A percentile compares a stretch with the other conserved stretches of the same genome.
phyloP scores from a whole-genome alignment of 805 yeast genomes.

The Cyberlindnera bimundalis region DNA sequence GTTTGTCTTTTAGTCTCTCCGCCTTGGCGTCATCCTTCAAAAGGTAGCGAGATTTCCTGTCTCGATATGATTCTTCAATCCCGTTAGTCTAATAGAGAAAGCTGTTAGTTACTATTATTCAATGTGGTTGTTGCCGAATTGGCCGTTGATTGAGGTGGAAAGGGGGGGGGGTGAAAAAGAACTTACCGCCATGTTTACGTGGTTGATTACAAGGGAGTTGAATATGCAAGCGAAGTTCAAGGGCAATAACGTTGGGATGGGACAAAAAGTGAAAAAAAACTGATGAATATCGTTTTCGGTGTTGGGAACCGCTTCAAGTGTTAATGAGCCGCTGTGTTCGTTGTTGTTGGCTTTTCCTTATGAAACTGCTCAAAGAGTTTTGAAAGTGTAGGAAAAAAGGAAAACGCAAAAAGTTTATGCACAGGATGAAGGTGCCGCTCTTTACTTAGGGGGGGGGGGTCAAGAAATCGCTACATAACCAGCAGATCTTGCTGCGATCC shows the following conservation, averaged over 20 bases:
- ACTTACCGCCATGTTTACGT: constrained; percentile 4
- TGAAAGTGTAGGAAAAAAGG: neutral
- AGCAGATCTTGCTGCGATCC: too few species aligned
- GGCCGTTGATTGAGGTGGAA: neutral
- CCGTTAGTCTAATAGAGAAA: neutral
- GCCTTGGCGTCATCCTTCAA: constrained; percentile 52
- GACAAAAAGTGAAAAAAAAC: neutral
- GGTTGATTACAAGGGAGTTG: neutral
- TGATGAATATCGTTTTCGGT: too few species aligned
- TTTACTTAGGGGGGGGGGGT: too few species aligned
- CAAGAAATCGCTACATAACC: too few species aligned
- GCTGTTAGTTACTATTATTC: neutral
- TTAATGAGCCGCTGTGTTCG: neutral
- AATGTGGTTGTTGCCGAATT: neutral
- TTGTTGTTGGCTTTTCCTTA: neutral
- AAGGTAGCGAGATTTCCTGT: constrained; percentile 45
- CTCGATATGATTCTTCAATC: neutral
- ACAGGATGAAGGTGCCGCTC: too few species aligned
- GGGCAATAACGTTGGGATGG: neutral
- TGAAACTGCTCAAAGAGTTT: neutral
- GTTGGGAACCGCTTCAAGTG: too few species aligned
- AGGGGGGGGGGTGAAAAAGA: neutral
- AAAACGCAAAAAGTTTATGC: constrained; percentile 5
- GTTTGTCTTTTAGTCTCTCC: constrained; percentile 52
- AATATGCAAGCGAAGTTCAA: neutral